Percentiles rank a stretch among this genome's conserved stretches.
Conservation (phyloP, 108 stramenopile species). For the Aurantiochytrium sp. region DNA sequence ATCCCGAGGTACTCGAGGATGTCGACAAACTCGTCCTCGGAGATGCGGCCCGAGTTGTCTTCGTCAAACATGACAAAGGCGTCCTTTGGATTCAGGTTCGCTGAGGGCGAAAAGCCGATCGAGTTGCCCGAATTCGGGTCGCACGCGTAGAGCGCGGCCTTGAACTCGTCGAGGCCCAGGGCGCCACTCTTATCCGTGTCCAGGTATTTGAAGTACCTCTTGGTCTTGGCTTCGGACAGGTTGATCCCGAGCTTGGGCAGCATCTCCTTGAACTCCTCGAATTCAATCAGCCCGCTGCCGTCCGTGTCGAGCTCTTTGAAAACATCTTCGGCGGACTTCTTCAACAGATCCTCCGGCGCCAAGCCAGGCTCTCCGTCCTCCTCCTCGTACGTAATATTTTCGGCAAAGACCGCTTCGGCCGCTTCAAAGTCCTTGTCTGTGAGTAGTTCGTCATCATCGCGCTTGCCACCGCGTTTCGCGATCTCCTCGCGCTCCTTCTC, state of each 20-base stretch:
- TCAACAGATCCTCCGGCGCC: conserved; percentile 27
- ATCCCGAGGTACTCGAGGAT: conserved; percentile 59
- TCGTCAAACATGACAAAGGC: conserved; percentile 70
- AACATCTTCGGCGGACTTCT: conserved; percentile 49
- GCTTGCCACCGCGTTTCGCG: not conserved
- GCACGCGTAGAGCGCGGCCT: conserved; percentile 57
- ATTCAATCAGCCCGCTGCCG: conserved; percentile 47
- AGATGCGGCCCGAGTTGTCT: conserved; percentile 56
- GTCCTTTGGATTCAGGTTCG: conserved; percentile 51
- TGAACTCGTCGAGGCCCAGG: conserved; percentile 62
- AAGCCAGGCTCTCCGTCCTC: conserved; percentile 11
- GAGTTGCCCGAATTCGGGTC: conserved; percentile 58
- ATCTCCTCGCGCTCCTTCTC: not conserved
- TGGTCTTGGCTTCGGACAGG: conserved; percentile 50
- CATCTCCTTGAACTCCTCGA: conserved; percentile 60
- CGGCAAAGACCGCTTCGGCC: not conserved
- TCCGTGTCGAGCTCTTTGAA: conserved; percentile 57
- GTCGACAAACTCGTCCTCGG: conserved; percentile 68
- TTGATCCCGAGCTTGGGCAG: conserved; percentile 52
- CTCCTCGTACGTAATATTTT: not conserved
- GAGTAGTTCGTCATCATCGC: not conserved
- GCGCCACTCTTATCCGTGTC: conserved; percentile 56
- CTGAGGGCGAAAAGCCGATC: conserved; percentile 53
- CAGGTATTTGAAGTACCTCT: conserved; percentile 53
- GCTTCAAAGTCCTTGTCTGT: conserved; percentile 18